Percentiles rank a stretch among this genome's conserved stretches.
Conservation (phyloP, 1,284 basidiomycete species). For the Tilletiopsis washingtonensis region DNA sequence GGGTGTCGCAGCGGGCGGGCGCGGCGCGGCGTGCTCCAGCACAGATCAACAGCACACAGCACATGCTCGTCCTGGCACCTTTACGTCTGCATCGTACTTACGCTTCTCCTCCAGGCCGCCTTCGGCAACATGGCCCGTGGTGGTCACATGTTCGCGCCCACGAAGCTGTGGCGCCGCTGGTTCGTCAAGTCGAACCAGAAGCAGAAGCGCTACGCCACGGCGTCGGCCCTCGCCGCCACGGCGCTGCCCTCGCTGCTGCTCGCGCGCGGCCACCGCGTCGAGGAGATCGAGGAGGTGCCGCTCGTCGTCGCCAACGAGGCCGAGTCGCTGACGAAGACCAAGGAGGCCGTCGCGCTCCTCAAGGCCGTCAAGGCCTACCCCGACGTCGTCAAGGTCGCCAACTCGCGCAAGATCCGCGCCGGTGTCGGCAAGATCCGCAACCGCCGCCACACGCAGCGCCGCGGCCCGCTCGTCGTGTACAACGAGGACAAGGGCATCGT, state of each 20-base stretch:
- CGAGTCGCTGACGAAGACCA: slow-evolving; percentile 91
- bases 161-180: slow-evolving; percentile 99
- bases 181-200: slow-evolving; percentile 99
- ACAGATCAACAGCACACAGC: too few species aligned
- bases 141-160: slow-evolving; percentile 99
- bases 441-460: slow-evolving; percentile 91
- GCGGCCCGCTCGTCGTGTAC: slow-evolving; percentile 95
- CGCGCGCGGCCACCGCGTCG: slow-evolving; percentile 97
- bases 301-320: slow-evolving; percentile 73
- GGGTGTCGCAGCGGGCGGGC: too few species aligned
- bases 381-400: slow-evolving; percentile 94
- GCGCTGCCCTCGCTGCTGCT: slow-evolving; percentile 97
- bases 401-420: slow-evolving; percentile 92
- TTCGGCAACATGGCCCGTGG: slow-evolving; percentile 67
- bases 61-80: too few species aligned
- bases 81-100: too few species aligned
- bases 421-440: slow-evolving; percentile 97
- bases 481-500: slow-evolving; percentile 96
- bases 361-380: slow-evolving; percentile 72
- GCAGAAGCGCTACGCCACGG: slow-evolving; percentile 95
- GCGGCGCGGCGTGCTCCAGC: too few species aligned
- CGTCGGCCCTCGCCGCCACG: slow-evolving; percentile 94
- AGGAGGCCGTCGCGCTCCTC: slow-evolving; percentile 90
- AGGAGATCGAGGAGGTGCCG: slow-evolving; percentile 93
- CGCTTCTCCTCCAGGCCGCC: slow-evolving; percentile 72